Evolutionary conservation across 1,284 basidiomycete species (phyloP).

Genomic region (Trametes sp.): DNA sequence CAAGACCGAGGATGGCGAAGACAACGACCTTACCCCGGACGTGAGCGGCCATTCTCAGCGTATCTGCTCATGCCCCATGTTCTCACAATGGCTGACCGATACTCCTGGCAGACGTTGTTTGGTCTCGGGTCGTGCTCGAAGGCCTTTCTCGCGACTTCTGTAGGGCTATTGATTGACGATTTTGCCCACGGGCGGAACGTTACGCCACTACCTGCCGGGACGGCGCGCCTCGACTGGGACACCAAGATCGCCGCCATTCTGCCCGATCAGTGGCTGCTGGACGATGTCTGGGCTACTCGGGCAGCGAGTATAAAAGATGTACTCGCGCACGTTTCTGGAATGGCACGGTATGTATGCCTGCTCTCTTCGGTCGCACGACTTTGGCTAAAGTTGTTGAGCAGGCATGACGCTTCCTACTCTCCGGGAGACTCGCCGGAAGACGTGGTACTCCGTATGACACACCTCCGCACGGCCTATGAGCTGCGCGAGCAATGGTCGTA

Average conservation of each 20-base stretch:
- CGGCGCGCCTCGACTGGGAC: constrained; percentile 33
- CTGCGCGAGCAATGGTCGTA: constrained; percentile 51
- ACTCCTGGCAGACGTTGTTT: constrained; percentile 46
- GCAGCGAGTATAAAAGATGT: constrained; percentile 47
- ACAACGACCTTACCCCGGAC: constrained; percentile 35
- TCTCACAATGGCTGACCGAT: not conserved
- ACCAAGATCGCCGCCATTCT: constrained; percentile 51
- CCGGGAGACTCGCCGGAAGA: constrained; percentile 39
- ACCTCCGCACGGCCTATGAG: constrained; percentile 49
- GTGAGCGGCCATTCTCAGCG: constrained; percentile 23
- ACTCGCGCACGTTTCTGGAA: constrained; percentile 28
- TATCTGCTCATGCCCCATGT: no score
- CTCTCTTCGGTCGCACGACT: no score
- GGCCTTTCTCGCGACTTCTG: constrained; percentile 42
- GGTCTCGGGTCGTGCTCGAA: constrained; percentile 53
- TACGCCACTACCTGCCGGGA: constrained; percentile 26
- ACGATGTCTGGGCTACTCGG: constrained; percentile 46
- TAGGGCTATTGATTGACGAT: constrained; percentile 45
- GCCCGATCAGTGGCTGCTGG: constrained; percentile 47
- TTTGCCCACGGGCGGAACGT: constrained; percentile 31
- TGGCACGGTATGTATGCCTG: constrained; percentile 28
- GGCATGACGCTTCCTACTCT: constrained; percentile 45
- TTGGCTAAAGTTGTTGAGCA: not conserved
- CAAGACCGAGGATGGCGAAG: constrained; percentile 40
- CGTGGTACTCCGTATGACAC: constrained; percentile 40